Percentiles rank a stretch among this genome's conserved stretches.
Evolutionary conservation across 2,329 filamentous ascomycete genomes (phyloP).

Genomic region (Arachnomyces sp.): DNA sequence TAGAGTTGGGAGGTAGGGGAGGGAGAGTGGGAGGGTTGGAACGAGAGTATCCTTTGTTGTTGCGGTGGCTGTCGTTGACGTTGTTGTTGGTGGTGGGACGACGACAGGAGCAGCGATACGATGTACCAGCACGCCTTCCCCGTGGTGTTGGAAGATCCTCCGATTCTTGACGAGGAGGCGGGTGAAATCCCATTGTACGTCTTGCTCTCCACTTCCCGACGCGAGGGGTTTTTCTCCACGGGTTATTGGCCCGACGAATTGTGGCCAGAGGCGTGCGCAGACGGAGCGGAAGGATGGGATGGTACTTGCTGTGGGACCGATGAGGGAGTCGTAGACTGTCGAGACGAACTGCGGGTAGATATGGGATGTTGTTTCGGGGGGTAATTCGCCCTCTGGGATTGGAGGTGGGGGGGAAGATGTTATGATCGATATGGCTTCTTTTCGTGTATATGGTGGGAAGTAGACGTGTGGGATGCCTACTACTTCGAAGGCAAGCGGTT

Average conservation of each 20-base stretch:
- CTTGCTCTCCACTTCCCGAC: slow-evolving; percentile 21
- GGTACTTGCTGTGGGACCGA: slow-evolving; percentile 70
- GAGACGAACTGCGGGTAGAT: slow-evolving; percentile 62
- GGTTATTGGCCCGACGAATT: slow-evolving; percentile 70
- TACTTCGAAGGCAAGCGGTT: slow-evolving; percentile 60
- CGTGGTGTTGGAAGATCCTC: slow-evolving; percentile 37
- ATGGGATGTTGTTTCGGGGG: slow-evolving; percentile 20
- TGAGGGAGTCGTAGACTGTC: slow-evolving; percentile 79
- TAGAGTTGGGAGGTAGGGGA: slow-evolving; percentile 40
- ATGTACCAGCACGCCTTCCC: slow-evolving; percentile 37
- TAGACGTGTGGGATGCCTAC: slow-evolving; percentile 66
- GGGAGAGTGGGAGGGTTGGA: slow-evolving; percentile 24
- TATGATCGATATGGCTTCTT: slow-evolving; percentile 70
- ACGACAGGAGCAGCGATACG: slow-evolving; percentile 23
- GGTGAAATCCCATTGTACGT: slow-evolving; percentile 71
- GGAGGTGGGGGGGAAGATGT: slow-evolving; percentile 43
- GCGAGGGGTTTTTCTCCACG: slow-evolving; percentile 48
- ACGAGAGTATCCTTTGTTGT: slow-evolving; percentile 3
- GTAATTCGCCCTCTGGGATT: slow-evolving; percentile 17
- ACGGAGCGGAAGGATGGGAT: slow-evolving; percentile 63
- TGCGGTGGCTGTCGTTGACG: slow-evolving; percentile 5
- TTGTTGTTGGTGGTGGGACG: background rate
- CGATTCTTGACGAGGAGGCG: slow-evolving; percentile 58
- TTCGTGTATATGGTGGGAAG: slow-evolving; percentile 76
- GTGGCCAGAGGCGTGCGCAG: slow-evolving; percentile 70